These are phyloP conservation scores for Periconia digitata DNA, from an alignment of 2,329 filamentous ascomycete genomes.

Conservation along the genomic window DNA sequence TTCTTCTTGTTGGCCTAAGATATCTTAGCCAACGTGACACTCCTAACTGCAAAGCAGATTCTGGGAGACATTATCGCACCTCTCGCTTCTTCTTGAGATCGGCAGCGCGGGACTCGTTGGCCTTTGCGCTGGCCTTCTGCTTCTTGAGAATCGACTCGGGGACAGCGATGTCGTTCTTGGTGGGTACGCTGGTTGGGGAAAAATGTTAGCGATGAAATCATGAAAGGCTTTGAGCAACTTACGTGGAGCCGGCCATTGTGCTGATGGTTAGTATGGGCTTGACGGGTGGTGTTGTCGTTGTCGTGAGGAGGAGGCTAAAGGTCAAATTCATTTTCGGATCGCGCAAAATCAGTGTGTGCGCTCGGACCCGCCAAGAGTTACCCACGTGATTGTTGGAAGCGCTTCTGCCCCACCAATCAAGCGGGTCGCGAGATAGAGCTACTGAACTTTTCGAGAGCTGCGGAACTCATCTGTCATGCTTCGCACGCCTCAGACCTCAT, in stretches of 20 bases:
- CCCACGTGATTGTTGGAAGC: constrained; percentile 4
- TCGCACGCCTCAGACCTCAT: constrained; percentile 11
- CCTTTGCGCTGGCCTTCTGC: constrained; percentile 99
- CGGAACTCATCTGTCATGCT: constrained; percentile 7
- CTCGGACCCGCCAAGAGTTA: constrained; percentile 28
- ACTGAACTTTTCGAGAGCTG: constrained; percentile 29
- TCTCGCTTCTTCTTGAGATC: constrained; percentile 87
- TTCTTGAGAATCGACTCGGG: constrained; percentile 99
- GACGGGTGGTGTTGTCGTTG: constrained; percentile 22
- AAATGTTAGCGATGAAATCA: neutral
- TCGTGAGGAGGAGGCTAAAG: constrained; percentile 19
- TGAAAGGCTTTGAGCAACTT: constrained; percentile 13
- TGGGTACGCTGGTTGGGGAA: constrained; percentile 69
- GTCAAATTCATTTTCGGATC: constrained; percentile 14
- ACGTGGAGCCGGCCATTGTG: constrained; percentile 42
- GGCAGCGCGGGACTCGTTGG: constrained; percentile 80
- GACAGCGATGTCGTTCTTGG: constrained; percentile 93
- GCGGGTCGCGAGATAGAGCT: constrained; percentile 15
- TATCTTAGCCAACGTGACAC: constrained; percentile 44
- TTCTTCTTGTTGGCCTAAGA: constrained; percentile 96
- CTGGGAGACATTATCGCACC: constrained; percentile 70
- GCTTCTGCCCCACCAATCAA: constrained; percentile 20
- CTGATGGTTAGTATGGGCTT: constrained; percentile 37
- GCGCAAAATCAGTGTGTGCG: constrained; percentile 30
- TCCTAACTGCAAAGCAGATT: constrained; percentile 41